Evolutionary conservation across 768 basidiomycete species (phyloP).

Genomic region (Kwoniella newhampshirensis): DNA sequence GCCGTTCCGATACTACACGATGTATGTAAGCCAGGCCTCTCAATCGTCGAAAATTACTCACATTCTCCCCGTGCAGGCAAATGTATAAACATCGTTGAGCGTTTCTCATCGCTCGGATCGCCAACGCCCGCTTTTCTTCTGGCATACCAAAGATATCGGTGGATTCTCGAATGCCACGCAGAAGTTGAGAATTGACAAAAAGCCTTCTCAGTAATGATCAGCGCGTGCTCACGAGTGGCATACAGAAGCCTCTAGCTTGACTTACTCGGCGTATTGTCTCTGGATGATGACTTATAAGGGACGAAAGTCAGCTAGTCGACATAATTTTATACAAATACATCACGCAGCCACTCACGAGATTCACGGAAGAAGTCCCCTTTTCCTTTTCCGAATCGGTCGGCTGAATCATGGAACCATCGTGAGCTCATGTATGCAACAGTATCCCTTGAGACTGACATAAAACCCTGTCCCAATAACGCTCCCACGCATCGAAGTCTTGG

Average conservation of each 20-base stretch:
- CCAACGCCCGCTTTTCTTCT: constrained; percentile 70
- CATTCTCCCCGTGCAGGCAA: constrained; percentile 63
- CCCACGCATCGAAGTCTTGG: constrained; percentile 77
- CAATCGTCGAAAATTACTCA: constrained; percentile 22
- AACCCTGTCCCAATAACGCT: constrained; percentile 51
- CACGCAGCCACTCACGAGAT: constrained; percentile 54
- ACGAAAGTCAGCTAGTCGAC: constrained; percentile 2
- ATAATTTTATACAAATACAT: not conserved
- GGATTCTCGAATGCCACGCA: constrained; percentile 67
- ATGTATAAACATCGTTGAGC: constrained; percentile 79
- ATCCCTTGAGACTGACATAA: constrained; percentile 29
- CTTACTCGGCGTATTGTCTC: constrained; percentile 56
- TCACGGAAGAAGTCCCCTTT: constrained; percentile 81
- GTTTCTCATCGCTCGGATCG: constrained; percentile 77
- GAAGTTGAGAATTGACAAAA: constrained; percentile 52
- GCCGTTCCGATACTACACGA: constrained; percentile 70
- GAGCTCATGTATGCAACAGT: constrained; percentile 62
- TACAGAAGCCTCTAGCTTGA: no score
- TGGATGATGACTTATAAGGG: constrained; percentile 63
- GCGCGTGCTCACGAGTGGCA: no score
- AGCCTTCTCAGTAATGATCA: constrained; percentile 59
- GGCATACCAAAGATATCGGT: constrained; percentile 86
- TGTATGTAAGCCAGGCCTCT: constrained; percentile 59
- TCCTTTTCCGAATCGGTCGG: constrained; percentile 56
- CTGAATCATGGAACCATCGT: constrained; percentile 61